These are phyloP conservation scores for Fusarium caatingaense DNA, from an alignment of 2,329 filamentous ascomycete species.

Conservation along the genomic window DNA sequence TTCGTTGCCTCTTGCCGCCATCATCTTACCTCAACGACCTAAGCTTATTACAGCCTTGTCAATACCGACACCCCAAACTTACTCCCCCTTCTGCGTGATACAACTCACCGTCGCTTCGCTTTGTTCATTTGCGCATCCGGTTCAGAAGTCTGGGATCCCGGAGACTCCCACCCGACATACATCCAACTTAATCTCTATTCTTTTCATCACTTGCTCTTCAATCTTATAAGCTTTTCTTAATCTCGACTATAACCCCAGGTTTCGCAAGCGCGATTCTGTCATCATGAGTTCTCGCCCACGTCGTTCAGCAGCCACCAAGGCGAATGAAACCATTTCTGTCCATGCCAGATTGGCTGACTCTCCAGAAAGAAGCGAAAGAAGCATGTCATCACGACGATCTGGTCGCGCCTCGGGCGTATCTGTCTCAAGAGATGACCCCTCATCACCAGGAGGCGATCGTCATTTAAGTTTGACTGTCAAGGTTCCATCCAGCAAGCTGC, in stretches of 20 bases:
- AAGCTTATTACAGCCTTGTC: conserved; percentile 45
- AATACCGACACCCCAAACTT: conserved; percentile 20
- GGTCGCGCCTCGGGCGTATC: conserved; percentile 59
- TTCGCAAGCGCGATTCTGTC: conserved; percentile 40
- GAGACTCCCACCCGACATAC: conserved; percentile 4
- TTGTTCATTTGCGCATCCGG: conserved; percentile 3
- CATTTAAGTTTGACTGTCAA: conserved; percentile 62
- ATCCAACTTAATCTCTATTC: conserved; percentile 7
- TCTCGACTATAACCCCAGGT: conserved; percentile 3
- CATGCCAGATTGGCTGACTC: conserved; percentile 57
- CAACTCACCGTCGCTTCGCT: conserved; percentile 10
- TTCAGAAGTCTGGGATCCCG: not conserved
- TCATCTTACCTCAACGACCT: conserved; percentile 25
- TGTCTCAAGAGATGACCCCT: conserved; percentile 59
- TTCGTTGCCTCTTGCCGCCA: conserved; percentile 16
- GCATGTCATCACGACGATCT: conserved; percentile 65
- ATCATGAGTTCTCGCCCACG: conserved; percentile 62
- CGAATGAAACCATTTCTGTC: conserved; percentile 57
- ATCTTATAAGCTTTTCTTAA: conserved; percentile 10
- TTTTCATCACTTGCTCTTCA: not conserved
- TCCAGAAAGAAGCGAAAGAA: conserved; percentile 52
- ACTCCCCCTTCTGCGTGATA: not conserved
- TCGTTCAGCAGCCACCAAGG: conserved; percentile 57
- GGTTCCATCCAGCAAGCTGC: conserved; percentile 62
- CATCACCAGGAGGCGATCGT: conserved; percentile 60